A percentile compares a stretch with the other conserved stretches of the same genome.
phyloP scores from a whole-genome alignment of 192 early-diverging fungal species.

The Helicostylum pulchrum region DNA sequence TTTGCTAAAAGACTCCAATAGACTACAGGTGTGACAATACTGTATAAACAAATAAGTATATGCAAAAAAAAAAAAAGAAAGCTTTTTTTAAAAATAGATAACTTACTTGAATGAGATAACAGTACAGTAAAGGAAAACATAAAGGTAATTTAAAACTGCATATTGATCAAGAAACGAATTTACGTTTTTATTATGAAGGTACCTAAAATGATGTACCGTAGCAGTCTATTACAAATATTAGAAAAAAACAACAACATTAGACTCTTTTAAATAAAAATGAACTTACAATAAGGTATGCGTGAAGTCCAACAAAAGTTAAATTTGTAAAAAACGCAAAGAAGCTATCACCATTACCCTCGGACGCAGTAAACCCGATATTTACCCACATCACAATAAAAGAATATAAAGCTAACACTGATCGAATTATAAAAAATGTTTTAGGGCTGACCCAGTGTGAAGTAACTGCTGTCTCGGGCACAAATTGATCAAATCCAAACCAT shows the following conservation, averaged over 20 bases:
- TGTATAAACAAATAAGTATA: slow-evolving; percentile 11
- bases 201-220: slow-evolving; percentile 21
- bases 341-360: background rate
- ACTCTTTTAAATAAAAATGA: background rate
- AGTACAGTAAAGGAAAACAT: slow-evolving; percentile 31
- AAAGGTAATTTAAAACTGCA: slow-evolving; percentile 32
- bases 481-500: slow-evolving; percentile 37
- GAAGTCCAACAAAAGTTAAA: slow-evolving; percentile 31
- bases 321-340: slow-evolving; percentile 34
- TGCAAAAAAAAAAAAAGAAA: background rate
- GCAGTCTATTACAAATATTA: slow-evolving; percentile 16
- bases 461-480: slow-evolving; percentile 33
- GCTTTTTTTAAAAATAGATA: background rate
- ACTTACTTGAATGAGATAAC: slow-evolving; percentile 36
- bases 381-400: slow-evolving; percentile 21
- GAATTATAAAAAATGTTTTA: slow-evolving; percentile 21
- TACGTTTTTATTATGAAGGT: slow-evolving; percentile 4
- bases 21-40: slow-evolving; percentile 35
- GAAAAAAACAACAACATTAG: background rate
- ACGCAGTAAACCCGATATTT: slow-evolving; percentile 15
- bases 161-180: slow-evolving; percentile 27
- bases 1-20: slow-evolving; percentile 27
- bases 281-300: slow-evolving; percentile 31
- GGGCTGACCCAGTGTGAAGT: slow-evolving; percentile 29
- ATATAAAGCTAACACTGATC: slow-evolving; percentile 10